Evolutionary conservation across 305 asterid species (phyloP), one percentile per base, ranked within the genome.

Genomic region (Fraxinus albicans): DNA sequence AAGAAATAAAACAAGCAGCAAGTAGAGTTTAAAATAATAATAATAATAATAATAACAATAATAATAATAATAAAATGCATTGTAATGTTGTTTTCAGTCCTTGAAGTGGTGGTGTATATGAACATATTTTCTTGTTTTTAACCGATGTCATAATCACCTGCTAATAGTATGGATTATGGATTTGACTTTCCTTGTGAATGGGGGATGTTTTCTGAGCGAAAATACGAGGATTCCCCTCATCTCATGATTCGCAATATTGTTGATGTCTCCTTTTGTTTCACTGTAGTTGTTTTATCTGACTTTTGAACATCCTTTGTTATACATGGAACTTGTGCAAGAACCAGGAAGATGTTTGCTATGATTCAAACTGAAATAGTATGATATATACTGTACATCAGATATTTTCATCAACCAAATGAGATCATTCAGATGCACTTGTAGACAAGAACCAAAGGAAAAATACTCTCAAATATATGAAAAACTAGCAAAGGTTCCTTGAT

Each of bases 1-100:
- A 96, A 93, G 86, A 95, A 94, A 80, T 95, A 86, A 86, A 58
- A 29, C 21, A 21, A 33, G 60, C 12, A 7, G 67, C 25, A n/a
- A 75, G 79, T 87, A 63, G 80, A 83, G 67, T 72, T 36, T 3
- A 17, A 42, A 63, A 44, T 63, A 33, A 58, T 67, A 25, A 25
- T 25, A 25, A 25, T 25, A 31, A 31, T 1, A 25, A 25, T 25
- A 25, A 25, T 25, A 25, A 25, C 0, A 25, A 25, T 25, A 35
- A 29, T 29, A 29, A 29, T 29, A 1, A 35, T 4, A 35, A 35
- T 4, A 35, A 35, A 5, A 4, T 81, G 88, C 84, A 74, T 3
- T 86, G 69, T 55, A 44, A 79, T 70, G 82, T 82, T 35, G 8
- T 58, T 84, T 73, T 80, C 83, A 82, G 87, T 82, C 83, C 63